phyloP scores from a whole-genome alignment of 345 rosid genomes.

The Anacardium occidentale region DNA sequence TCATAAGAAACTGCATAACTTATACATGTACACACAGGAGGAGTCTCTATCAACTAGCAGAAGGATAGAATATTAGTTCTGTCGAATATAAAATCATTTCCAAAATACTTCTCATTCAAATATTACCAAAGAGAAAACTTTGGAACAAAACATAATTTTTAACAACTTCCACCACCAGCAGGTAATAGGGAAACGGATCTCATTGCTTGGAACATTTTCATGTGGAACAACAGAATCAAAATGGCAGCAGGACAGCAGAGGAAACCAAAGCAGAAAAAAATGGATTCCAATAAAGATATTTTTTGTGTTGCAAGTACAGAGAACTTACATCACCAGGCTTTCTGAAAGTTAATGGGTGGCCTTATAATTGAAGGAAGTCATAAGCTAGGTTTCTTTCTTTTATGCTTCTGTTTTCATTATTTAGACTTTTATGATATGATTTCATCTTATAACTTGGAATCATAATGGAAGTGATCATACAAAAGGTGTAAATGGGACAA shows the following conservation, averaged over 20 bases:
- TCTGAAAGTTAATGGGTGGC: too few relatives aligned
- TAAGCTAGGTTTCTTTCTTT: too few relatives aligned
- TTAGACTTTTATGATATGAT: too few relatives aligned
- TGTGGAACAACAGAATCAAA: not conserved
- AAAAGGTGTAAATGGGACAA: too few relatives aligned
- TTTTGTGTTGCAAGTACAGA: not conserved
- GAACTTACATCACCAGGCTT: not conserved
- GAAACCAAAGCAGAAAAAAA: not conserved
- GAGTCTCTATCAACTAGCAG: not conserved
- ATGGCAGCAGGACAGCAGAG: not conserved
- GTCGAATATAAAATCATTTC: not conserved
- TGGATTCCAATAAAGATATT: not conserved
- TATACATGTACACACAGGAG: too few relatives aligned
- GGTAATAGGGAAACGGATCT: not conserved
- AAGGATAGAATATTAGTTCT: not conserved
- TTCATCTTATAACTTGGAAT: too few relatives aligned
- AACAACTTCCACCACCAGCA: not conserved
- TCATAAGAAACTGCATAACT: not conserved
- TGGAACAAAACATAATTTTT: not conserved
- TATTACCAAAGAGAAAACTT: not conserved
- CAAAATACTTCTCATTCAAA: not conserved
- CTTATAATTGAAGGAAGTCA: too few relatives aligned
- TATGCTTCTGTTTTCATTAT: too few relatives aligned
- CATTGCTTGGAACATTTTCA: not conserved
- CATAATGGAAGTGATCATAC: too few relatives aligned